phyloP scores from a whole-genome alignment of 2,329 filamentous ascomycete genomes.

The Gnomoniopsis sp. region DNA sequence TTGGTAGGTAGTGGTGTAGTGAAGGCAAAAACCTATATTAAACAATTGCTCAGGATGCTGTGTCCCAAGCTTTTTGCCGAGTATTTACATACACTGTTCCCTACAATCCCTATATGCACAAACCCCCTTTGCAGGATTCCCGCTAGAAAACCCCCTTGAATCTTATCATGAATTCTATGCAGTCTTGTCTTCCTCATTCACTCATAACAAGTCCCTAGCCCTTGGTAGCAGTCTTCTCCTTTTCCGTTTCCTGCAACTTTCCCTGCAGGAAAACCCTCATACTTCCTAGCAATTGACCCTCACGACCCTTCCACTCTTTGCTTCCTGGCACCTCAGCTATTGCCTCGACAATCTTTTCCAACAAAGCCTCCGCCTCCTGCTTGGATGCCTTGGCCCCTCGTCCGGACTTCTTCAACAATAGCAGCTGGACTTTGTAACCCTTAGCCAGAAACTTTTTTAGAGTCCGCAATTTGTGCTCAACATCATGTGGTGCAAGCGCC shows the following conservation, averaged over 20 bases:
- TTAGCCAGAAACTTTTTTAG: slow-evolving; percentile 67
- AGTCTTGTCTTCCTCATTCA: neutral
- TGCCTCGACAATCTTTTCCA: slow-evolving; percentile 45
- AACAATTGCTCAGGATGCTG: too few species aligned
- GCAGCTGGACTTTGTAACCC: slow-evolving; percentile 71
- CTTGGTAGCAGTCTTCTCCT: slow-evolving; percentile 3
- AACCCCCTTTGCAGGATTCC: neutral
- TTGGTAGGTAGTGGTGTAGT: too few species aligned
- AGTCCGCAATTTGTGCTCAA: slow-evolving; percentile 67
- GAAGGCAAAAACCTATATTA: too few species aligned
- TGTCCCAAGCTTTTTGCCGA: too few species aligned
- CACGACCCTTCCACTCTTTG: slow-evolving; percentile 37
- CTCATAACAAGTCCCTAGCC: too few species aligned
- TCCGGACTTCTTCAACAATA: slow-evolving; percentile 64
- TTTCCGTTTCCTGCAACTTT: slow-evolving; percentile 20
- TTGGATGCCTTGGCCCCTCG: slow-evolving; percentile 55
- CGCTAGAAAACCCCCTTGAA: neutral
- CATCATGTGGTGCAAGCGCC: slow-evolving; percentile 74
- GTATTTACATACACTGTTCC: too few species aligned
- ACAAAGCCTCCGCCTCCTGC: slow-evolving; percentile 58
- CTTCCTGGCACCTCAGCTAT: slow-evolving; percentile 31
- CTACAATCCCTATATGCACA: neutral
- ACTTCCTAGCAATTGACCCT: slow-evolving; percentile 39
- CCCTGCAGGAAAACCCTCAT: slow-evolving; percentile 38
- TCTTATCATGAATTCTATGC: neutral